Evolutionary conservation across 139 green algal genomes (phyloP).

Genomic region (Coelastrella sp.): DNA sequence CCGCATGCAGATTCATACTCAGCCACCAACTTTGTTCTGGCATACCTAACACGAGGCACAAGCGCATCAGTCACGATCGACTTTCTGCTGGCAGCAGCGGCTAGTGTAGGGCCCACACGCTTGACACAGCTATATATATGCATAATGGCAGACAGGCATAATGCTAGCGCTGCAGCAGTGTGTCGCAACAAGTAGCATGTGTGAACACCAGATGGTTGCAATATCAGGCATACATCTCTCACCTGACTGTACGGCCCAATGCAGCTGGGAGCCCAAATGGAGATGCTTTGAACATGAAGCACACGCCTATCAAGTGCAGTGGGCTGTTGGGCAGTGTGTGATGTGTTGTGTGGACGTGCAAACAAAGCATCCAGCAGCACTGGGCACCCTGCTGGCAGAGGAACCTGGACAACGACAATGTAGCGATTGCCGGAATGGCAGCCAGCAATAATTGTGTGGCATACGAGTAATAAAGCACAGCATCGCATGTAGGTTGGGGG

Average conservation of each 20-base stretch:
- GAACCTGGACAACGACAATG: constrained; percentile 49
- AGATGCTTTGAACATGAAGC: constrained; percentile 98
- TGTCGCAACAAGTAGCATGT: background rate
- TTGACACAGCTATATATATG: too few species aligned
- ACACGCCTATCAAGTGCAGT: constrained; percentile 53
- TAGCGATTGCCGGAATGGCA: background rate
- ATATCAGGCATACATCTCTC: background rate
- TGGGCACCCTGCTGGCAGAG: constrained; percentile 59
- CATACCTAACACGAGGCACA: too few species aligned
- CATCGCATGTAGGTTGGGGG: background rate
- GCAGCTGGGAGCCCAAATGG: constrained; percentile 94
- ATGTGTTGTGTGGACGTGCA: constrained; percentile 1
- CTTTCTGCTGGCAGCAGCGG: too few species aligned
- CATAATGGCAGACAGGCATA: too few species aligned
- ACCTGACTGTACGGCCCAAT: constrained; percentile 98
- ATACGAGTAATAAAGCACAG: background rate
- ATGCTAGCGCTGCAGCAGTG: too few species aligned
- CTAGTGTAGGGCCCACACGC: too few species aligned
- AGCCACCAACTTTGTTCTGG: too few species aligned
- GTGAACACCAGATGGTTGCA: background rate
- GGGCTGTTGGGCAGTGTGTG: background rate
- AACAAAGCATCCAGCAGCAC: constrained; percentile 71
- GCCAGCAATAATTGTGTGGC: too few species aligned
- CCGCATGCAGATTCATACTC: too few species aligned
- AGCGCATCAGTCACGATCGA: too few species aligned